These are phyloP conservation scores for Alternaria brassicae DNA, from an alignment of 2,329 filamentous ascomycete genomes.

Conservation along the genomic window DNA sequence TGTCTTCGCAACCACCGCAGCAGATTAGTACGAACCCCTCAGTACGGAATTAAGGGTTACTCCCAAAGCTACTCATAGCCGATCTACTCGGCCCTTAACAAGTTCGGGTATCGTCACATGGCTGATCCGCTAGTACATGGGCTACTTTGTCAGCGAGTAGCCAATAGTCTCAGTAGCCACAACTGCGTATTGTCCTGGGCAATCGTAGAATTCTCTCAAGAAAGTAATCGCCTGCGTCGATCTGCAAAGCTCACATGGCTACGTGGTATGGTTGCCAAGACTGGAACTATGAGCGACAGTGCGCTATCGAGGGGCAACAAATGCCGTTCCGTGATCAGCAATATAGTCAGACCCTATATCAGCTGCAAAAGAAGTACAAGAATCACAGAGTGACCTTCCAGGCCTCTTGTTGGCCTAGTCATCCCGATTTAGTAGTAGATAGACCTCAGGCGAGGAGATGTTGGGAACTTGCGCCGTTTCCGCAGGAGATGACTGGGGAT, in stretches of 20 bases:
- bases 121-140: background rate
- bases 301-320: background rate
- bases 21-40: background rate
- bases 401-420: background rate
- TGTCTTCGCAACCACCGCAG: background rate
- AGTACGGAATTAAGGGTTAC: background rate
- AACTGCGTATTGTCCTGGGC: background rate
- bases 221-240: background rate
- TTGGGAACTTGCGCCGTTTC: background rate
- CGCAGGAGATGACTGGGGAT: background rate
- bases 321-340: background rate
- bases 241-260: background rate
- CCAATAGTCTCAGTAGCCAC: background rate
- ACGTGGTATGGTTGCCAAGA: background rate
- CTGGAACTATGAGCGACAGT: background rate
- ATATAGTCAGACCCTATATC: background rate
- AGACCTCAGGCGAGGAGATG: background rate
- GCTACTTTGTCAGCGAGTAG: background rate
- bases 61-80: background rate
- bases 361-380: background rate
- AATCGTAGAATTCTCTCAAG: background rate
- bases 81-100: background rate
- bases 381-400: background rate
- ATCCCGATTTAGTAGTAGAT: background rate
- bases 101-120: background rate